phyloP scores from a whole-genome alignment of 345 rosid genomes.

The Eucalyptus urophylla region DNA sequence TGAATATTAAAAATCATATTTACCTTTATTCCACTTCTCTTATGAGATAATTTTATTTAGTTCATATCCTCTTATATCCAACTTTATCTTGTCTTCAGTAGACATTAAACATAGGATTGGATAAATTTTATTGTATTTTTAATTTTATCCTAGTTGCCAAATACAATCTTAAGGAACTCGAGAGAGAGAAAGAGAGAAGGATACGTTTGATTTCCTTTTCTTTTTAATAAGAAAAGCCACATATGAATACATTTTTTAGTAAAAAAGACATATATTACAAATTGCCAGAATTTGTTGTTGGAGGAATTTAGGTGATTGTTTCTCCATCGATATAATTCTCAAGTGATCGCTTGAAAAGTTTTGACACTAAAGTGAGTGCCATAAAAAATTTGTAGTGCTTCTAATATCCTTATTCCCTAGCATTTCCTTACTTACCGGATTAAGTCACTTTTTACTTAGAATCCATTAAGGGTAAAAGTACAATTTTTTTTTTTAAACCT shows the following conservation, averaged over 20 bases:
- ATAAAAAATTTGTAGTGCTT: neutral
- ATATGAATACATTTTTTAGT: neutral
- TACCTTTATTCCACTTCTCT: too few species aligned
- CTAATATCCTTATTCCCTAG: too few species aligned
- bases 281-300: neutral
- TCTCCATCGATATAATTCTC: neutral
- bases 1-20: too few species aligned
- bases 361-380: neutral
- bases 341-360: neutral
- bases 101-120: too few species aligned
- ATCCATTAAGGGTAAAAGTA: neutral
- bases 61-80: too few species aligned
- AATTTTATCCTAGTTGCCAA: too few species aligned
- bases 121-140: too few species aligned
- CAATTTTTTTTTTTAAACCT: too few species aligned
- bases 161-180: neutral
- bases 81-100: too few species aligned
- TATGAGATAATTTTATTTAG: too few species aligned
- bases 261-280: neutral
- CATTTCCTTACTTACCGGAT: neutral
- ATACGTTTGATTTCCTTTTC: neutral
- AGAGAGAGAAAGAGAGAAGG: neutral
- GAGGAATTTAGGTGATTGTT: neutral
- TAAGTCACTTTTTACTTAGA: neutral
- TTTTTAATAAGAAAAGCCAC: neutral